These are phyloP conservation scores for Gossypium trilobum DNA, from an alignment of 441 rosid genomes.

Conservation along the genomic window DNA sequence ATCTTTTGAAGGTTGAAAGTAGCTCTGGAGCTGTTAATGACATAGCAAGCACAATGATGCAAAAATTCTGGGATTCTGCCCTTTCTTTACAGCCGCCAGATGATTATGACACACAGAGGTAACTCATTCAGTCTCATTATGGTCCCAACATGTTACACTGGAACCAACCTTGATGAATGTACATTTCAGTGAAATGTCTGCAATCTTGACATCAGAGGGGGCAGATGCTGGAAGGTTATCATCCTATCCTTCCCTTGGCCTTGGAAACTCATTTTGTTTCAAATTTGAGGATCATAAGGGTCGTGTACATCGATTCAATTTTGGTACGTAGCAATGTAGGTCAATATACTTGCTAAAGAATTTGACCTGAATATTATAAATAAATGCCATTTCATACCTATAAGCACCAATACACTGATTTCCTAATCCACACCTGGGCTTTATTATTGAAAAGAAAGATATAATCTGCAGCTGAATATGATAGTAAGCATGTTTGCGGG, in stretches of 20 bases:
- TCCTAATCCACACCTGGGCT: not conserved
- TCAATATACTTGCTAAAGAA: constrained; percentile 3
- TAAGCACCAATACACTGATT: not conserved
- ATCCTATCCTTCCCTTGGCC: constrained; percentile 56
- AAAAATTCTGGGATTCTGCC: constrained; percentile 93
- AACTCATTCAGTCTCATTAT: constrained; percentile 15
- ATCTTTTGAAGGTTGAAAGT: constrained; percentile 49
- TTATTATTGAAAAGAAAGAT: not conserved
- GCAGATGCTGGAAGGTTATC: constrained; percentile 43
- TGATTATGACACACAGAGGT: constrained; percentile 72
- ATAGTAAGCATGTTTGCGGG: constrained; percentile 1
- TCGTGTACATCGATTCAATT: constrained; percentile 64
- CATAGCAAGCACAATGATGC: constrained; percentile 82
- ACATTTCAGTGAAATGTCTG: constrained; percentile 64
- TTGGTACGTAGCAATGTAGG: constrained; percentile 34
- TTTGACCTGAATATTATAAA: not conserved
- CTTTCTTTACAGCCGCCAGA: constrained; percentile 71
- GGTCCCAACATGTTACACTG: constrained; percentile 9
- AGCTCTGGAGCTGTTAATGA: constrained; percentile 75
- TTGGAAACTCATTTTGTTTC: constrained; percentile 58
- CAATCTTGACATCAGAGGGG: constrained; percentile 53
- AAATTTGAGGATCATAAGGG: constrained; percentile 70
- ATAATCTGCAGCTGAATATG: not conserved
- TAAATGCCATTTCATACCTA: not conserved
- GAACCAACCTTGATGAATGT: constrained; percentile 21